Evolutionary conservation across 2,329 filamentous ascomycete species (phyloP).

Genomic region (Claviceps spartinae): DNA sequence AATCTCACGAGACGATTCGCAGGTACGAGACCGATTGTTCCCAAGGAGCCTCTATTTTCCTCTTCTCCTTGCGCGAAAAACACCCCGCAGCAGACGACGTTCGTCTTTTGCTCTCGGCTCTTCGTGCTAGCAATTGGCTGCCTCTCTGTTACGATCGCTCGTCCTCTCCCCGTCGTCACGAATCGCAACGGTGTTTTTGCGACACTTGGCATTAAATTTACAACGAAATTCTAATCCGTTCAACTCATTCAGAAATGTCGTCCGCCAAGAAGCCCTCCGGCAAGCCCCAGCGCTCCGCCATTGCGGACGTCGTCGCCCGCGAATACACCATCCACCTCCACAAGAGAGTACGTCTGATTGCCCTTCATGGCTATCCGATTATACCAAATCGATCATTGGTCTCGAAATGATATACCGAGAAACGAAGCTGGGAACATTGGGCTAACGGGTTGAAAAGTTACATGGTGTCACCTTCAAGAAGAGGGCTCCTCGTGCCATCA

Average conservation of each 20-base stretch:
- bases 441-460: conserved; percentile 44
- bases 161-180: conserved; percentile 1
- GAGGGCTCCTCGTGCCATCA: conserved; percentile 94
- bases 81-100: background rate
- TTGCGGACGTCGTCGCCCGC: conserved; percentile 96
- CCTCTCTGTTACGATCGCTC: background rate
- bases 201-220: background rate
- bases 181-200: conserved; percentile 1
- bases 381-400: background rate
- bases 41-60: conserved; percentile 6
- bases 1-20: conserved; percentile 27
- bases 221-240: conserved; percentile 14
- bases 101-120: background rate
- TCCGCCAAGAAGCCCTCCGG: conserved; percentile 25
- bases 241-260: conserved; percentile 25
- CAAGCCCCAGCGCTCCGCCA: conserved; percentile 66
- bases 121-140: background rate
- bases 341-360: conserved; percentile 53
- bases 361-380: background rate
- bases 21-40: conserved; percentile 24
- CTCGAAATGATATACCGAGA: background rate
- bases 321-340: conserved; percentile 99
- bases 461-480: conserved; percentile 99
- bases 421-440: background rate
- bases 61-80: background rate